Conservation (phyloP, 2,329 filamentous ascomycete species). For the Nemania sp. region DNA sequence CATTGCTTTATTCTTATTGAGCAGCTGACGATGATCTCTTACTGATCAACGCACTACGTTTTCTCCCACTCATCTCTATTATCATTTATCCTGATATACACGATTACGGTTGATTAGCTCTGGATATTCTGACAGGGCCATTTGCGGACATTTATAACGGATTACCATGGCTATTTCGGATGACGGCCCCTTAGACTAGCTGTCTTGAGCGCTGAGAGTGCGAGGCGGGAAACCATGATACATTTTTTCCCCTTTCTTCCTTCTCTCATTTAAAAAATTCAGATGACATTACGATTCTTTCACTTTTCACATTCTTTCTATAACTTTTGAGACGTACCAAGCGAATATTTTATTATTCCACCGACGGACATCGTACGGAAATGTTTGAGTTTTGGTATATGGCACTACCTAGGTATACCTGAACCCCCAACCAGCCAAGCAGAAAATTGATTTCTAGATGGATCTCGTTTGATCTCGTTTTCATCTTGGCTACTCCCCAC, state of each 20-base stretch:
- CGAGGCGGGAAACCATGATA: conserved; percentile 10
- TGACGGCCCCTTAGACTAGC: background rate
- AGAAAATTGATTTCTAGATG: background rate
- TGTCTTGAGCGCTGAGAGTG: background rate
- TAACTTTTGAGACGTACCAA: background rate
- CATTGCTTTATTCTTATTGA: conserved; percentile 18
- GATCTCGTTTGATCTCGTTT: background rate
- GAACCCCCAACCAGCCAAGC: background rate
- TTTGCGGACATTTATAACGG: background rate
- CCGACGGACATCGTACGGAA: background rate
- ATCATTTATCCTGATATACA: background rate
- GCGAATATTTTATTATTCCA: background rate
- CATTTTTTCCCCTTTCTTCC: background rate
- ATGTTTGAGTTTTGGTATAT: background rate
- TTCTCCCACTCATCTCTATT: background rate
- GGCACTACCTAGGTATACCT: background rate
- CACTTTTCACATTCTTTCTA: background rate
- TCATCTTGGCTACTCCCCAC: background rate
- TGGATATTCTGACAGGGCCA: background rate
- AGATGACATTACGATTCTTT: conserved; percentile 19
- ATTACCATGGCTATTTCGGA: conserved; percentile 2
- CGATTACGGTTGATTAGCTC: background rate
- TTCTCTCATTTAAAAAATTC: too few species aligned
- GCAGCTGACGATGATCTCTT: conserved; percentile 13
- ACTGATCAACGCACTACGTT: conserved; percentile 25